phyloP scores from a whole-genome alignment of 1,139 yeast genomes.

The Candida neerlandica region DNA sequence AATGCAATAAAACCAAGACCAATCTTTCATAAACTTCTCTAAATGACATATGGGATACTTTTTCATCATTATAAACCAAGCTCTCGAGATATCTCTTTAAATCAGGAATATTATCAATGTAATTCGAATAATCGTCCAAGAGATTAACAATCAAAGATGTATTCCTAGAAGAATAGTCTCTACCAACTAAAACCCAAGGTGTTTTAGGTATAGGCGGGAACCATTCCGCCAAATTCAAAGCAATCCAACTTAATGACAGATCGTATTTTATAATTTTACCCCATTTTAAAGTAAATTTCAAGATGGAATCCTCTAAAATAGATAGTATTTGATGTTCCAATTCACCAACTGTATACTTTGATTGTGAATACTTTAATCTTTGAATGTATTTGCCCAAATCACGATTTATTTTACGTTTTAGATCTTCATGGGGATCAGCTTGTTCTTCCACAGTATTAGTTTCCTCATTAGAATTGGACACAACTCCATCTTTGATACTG shows the following conservation, averaged over 20 bases:
- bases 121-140: slow-evolving; percentile 51
- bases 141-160: slow-evolving; percentile 38
- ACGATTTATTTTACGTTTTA: slow-evolving; percentile 40
- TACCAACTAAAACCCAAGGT: slow-evolving; percentile 46
- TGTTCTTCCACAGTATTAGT: slow-evolving; percentile 8
- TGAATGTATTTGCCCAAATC: slow-evolving; percentile 59
- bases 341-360: slow-evolving; percentile 24
- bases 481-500: slow-evolving; percentile 8
- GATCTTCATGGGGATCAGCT: slow-evolving; percentile 26
- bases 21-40: slow-evolving; percentile 76
- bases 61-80: slow-evolving; percentile 29
- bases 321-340: slow-evolving; percentile 58
- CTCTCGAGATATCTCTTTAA: slow-evolving; percentile 28
- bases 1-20: slow-evolving; percentile 71
- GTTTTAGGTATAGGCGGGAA: slow-evolving; percentile 62
- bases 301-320: slow-evolving; percentile 60
- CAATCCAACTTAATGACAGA: slow-evolving; percentile 84
- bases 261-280: slow-evolving; percentile 77
- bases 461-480: slow-evolving; percentile 1
- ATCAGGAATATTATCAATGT: slow-evolving; percentile 37
- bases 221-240: slow-evolving; percentile 88
- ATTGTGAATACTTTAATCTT: slow-evolving; percentile 29
- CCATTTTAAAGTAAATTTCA: slow-evolving; percentile 74
- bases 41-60: slow-evolving; percentile 47
- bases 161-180: slow-evolving; percentile 32